Evolutionary conservation across 2,329 filamentous ascomycete genomes (phyloP).

Genomic region (Emergomyces africanus): DNA sequence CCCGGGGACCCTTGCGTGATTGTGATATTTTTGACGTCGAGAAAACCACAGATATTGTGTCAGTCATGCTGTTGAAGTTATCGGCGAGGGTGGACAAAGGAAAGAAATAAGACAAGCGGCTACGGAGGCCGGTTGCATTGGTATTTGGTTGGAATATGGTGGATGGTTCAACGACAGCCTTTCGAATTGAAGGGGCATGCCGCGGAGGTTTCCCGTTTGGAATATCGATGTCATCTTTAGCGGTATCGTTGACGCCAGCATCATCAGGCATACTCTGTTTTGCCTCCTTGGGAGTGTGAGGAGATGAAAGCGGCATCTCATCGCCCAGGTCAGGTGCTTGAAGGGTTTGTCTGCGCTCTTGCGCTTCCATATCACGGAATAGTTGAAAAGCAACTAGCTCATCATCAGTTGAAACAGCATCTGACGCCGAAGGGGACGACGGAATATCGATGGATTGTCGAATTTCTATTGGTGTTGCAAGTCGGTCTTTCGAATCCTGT

Average conservation of each 20-base stretch:
- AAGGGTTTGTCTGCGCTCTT: not conserved
- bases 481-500: not conserved
- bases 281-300: not conserved
- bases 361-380: not conserved
- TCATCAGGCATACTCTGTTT: not conserved
- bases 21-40: slow-evolving; percentile 20
- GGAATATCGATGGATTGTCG: not conserved
- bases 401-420: not conserved
- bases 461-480: not conserved
- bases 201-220: not conserved
- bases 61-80: slow-evolving; percentile 27
- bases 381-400: not conserved
- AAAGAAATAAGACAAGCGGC: slow-evolving; percentile 31
- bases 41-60: slow-evolving; percentile 31
- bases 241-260: not conserved
- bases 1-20: slow-evolving; percentile 26
- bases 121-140: slow-evolving; percentile 25
- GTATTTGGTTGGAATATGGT: slow-evolving; percentile 13
- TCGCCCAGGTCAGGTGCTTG: not conserved
- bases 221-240: not conserved
- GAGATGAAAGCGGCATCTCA: not conserved
- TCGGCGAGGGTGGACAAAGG: slow-evolving; percentile 31
- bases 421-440: not conserved
- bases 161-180: not conserved
- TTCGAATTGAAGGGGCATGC: not conserved